Conservation (phyloP, 768 basidiomycete species). For the Ephemerocybe angulata region DNA sequence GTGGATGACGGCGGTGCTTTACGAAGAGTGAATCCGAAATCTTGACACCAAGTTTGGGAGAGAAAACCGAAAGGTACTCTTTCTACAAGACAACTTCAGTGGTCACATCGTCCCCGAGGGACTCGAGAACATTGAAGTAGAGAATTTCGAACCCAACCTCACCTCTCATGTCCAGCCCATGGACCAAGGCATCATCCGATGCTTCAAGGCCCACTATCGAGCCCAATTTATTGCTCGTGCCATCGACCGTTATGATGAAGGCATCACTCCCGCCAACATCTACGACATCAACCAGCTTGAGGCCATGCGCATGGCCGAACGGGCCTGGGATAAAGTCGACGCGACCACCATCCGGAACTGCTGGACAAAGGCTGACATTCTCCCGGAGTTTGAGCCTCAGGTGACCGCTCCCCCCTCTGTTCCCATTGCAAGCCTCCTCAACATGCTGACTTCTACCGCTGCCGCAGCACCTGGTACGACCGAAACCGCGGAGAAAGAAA, state of each 20-base stretch:
- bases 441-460: too few species aligned
- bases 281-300: constrained; percentile 37
- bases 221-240: constrained; percentile 21
- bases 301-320: constrained; percentile 32
- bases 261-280: constrained; percentile 27
- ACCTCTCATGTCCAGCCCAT: constrained; percentile 34
- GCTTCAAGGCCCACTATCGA: constrained; percentile 30
- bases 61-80: constrained; percentile 23
- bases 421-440: constrained; percentile 22
- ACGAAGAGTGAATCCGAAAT: constrained; percentile 30
- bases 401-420: background rate
- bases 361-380: constrained; percentile 35
- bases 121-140: constrained; percentile 23
- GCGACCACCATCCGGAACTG: constrained; percentile 33
- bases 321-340: constrained; percentile 32
- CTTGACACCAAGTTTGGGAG: constrained; percentile 27
- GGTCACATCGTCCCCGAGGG: constrained; percentile 22
- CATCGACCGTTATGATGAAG: constrained; percentile 27
- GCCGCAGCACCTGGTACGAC: constrained; percentile 8
- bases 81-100: constrained; percentile 31
- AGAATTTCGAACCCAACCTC: constrained; percentile 33
- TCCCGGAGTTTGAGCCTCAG: constrained; percentile 14
- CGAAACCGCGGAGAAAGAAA: constrained; percentile 17
- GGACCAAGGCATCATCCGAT: constrained; percentile 33
- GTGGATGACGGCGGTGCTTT: constrained; percentile 35